These are phyloP conservation scores for Ceratobasidium sp. DNA, from an alignment of 1,284 basidiomycete genomes.

Conservation along the genomic window DNA sequence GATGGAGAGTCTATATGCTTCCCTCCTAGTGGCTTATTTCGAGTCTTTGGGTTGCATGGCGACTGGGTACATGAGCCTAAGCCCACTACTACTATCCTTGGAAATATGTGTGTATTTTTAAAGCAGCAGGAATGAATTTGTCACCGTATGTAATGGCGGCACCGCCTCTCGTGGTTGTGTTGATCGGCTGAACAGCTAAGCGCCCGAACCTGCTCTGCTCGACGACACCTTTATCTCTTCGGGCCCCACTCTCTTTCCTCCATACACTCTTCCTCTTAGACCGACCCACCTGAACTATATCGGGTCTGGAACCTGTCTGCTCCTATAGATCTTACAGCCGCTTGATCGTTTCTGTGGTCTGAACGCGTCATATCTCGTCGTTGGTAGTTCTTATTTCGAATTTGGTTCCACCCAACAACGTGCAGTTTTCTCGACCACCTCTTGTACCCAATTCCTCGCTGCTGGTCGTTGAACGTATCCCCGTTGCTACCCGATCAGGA, in stretches of 20 bases:
- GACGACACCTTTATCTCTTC: not conserved
- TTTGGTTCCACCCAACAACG: conserved; percentile 17
- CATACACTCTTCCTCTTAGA: not conserved
- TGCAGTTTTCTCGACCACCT: not conserved
- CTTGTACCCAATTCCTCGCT: not conserved
- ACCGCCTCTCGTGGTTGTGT: not conserved
- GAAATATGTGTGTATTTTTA: too few relatives aligned
- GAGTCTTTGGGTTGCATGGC: too few relatives aligned
- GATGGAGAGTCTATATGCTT: too few relatives aligned
- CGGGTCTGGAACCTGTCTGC: conserved; percentile 9
- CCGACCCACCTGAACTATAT: not conserved
- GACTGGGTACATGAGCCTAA: too few relatives aligned
- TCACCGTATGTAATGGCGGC: not conserved
- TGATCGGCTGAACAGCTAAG: not conserved
- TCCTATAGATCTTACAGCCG: not conserved
- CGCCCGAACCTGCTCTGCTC: not conserved
- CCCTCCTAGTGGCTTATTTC: too few relatives aligned
- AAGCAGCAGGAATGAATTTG: not conserved
- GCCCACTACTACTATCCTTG: too few relatives aligned
- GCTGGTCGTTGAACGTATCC: not conserved
- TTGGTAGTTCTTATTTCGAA: not conserved
- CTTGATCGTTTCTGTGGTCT: not conserved
- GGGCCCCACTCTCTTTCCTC: not conserved
- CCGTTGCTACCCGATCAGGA: not conserved
- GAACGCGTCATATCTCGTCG: conserved; percentile 12